Evolutionary conservation across 257 asterid species (phyloP).

Genomic region (Solanum okadae): DNA sequence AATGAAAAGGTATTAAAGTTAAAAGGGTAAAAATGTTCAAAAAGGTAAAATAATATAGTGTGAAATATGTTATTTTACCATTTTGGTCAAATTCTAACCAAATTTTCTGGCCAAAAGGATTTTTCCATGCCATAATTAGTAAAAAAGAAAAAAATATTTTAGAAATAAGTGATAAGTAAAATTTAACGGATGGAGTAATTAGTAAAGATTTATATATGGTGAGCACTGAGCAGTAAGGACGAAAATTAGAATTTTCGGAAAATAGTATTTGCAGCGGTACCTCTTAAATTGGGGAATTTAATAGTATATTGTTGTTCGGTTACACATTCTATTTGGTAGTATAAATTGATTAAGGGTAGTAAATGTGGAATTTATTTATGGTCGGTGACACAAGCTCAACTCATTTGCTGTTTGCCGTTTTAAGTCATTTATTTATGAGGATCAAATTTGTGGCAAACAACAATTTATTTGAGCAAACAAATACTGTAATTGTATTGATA

Average conservation of each 20-base stretch:
- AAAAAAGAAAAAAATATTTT: too few species aligned
- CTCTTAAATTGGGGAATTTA: background rate
- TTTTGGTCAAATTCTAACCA: too few species aligned
- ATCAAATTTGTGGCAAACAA: background rate
- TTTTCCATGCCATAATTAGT: too few species aligned
- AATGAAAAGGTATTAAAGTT: too few species aligned
- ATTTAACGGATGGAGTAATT: background rate
- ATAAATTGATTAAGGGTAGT: background rate
- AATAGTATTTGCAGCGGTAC: background rate
- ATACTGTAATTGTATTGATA: background rate
- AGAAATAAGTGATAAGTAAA: too few species aligned
- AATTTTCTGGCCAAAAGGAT: too few species aligned
- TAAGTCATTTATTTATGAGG: background rate
- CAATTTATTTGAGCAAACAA: background rate
- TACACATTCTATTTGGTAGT: background rate
- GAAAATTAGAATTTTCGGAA: background rate
- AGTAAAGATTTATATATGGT: background rate
- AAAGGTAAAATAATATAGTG: too few species aligned
- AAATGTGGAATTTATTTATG: background rate
- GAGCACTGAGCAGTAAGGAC: background rate
- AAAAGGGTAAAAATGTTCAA: too few species aligned
- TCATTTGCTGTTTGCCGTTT: background rate
- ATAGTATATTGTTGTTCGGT: background rate
- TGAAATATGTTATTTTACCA: too few species aligned
- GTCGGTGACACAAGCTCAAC: background rate